Base-by-base conservation (phyloP, 176 grass and related monocot species). In the Avena eriantha region DNA sequence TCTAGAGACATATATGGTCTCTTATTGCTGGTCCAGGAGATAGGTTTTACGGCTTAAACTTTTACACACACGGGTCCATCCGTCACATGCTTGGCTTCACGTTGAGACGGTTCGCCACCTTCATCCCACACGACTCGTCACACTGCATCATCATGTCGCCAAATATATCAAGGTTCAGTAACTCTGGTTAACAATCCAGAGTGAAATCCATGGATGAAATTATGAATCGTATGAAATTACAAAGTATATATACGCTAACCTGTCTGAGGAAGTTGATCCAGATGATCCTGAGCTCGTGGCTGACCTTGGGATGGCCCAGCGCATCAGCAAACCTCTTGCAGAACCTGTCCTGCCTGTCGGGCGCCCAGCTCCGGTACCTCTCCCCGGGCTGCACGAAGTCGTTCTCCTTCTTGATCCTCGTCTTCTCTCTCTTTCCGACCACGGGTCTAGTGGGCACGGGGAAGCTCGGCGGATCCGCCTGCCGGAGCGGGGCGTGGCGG, bases 331-430 rank as follows among this genome's bases (percentile, higher is more conserved):
- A 98, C 4, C 95, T 57, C 1, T 76, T 31, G 3, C 90, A 58
- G 14, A 95, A 98, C 12, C 95, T 68, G 55, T 98, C 95, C 92
- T 98, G 95, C 22, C 95, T 82, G 72, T 98, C 95, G 0, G 91
- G 70, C 5, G 90, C 91, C 95, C 95, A 98, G 0, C 82, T 83
- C 11, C 95, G 72, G 83, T 95, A 98, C 49, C 84, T 86, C 95
- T 95, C 95, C 35, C 95, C 93, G 0, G 95, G 89, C 85, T 98
- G 95, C 85, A 92, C 84, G 77, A 98, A 98, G 14, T 98, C 92
- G 36, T 98, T 98, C 56, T 88, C 91, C 91, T 98, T 98, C 5
- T 74, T 13, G 23, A 97, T 89, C 3, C 57, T 89, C 0, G 49
- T 83, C 91, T 98, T 98, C 75, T 93, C 80, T 49, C 95, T 82